Evolutionary conservation across 352 stramenopile species (phyloP), one percentile per base, ranked within the genome.

Genomic region (Phytophthora pistaciae): DNA sequence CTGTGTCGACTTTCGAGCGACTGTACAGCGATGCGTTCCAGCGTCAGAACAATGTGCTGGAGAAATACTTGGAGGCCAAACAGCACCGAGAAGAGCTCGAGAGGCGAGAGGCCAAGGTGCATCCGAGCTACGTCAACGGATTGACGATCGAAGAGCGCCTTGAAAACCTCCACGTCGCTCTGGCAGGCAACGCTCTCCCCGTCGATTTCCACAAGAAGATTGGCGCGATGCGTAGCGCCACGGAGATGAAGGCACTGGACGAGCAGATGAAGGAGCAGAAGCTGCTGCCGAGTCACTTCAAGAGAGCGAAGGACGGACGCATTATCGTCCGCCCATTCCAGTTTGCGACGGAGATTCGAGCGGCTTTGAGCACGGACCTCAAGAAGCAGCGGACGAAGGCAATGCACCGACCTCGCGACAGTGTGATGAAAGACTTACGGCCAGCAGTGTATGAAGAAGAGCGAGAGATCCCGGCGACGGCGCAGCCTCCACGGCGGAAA

Each of bases 201-300:
- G 75, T 78, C 2, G 64, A 86, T 40, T 91, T 83, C 60, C 68
- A 90, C 50, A 78, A 84, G 56, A 88, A 85, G 44, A 85, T 91
- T 29, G 55, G 77, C 14, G 46, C 70, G 1, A 91, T 91, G 81
- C 81, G 81, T 1, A 59, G 60, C 0, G 81, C 79, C 3, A 65
- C 80, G 0, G 68, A 75, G 14, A 57, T 70, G 20, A 85, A 82
- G 62, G 58, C 54, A 1, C 50, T 80, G 8, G 73, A 84, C 5
- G 63, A 68, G 13, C 60, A 71, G 13, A 61, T 75, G 13, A 85
- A 80, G 44, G 62, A 72, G 23, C 75, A 68, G 20, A 56, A 74
- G 10, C 57, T 88, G 16, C 64, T 77, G 25, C 74, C 80, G 4
- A 42, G 70, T 4, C 60, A 72, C 1, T 88, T 85, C 42, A 61